phyloP scores from a whole-genome alignment of 2,329 filamentous ascomycete genomes.

The Dactylellina cionopaga region DNA sequence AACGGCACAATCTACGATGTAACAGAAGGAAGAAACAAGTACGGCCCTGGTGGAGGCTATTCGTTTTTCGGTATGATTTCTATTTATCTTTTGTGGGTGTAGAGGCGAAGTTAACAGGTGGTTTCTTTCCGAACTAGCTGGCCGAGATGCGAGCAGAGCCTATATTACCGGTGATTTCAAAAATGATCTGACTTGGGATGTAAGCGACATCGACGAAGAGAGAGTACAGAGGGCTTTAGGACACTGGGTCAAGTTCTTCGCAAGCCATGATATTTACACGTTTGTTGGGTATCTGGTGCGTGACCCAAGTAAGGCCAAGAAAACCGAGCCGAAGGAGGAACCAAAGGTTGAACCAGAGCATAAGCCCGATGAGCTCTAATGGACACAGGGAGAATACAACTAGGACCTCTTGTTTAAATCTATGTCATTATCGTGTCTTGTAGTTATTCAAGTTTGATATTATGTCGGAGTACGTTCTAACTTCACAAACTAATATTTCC shows the following conservation, averaged over 20 bases:
- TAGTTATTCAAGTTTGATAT: too few species aligned
- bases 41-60: constrained; percentile 87
- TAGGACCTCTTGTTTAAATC: not conserved
- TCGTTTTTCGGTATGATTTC: constrained; percentile 72
- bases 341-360: constrained; percentile 3
- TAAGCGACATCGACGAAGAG: constrained; percentile 77
- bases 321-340: not conserved
- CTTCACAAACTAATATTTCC: too few species aligned
- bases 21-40: constrained; percentile 72
- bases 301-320: constrained; percentile 18
- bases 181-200: constrained; percentile 82
- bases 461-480: too few species aligned
- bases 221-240: constrained; percentile 47
- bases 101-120: too few species aligned
- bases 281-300: constrained; percentile 40
- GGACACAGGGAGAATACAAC: not conserved
- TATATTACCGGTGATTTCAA: constrained; percentile 94
- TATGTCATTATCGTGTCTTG: too few species aligned
- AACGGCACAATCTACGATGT: constrained; percentile 90
- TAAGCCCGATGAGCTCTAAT: constrained; percentile 36
- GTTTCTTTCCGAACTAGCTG: constrained; percentile 65
- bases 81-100: too few species aligned
- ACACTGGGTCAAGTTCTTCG: constrained; percentile 47
- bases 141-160: constrained; percentile 83
- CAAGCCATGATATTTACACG: constrained; percentile 37